Evolutionary conservation across 805 yeast species (phyloP), one percentile per base, ranked within the genome.

Genomic region (Ogataea zsoltii): DNA sequence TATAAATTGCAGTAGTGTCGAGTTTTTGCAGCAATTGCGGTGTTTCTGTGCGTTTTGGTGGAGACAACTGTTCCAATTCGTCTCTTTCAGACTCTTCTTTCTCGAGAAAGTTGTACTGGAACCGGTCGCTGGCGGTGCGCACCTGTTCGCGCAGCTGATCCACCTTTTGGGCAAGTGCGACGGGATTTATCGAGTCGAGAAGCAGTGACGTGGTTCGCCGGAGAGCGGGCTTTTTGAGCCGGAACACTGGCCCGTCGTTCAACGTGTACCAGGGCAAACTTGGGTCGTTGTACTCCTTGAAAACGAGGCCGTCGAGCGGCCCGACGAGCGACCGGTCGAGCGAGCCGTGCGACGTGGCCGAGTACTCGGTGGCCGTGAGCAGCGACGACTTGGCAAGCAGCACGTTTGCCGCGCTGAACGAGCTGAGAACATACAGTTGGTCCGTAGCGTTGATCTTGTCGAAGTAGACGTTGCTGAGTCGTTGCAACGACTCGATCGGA

Each of bases 241-340:
- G 50, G 33, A 49, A 60, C 19, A 61, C 51, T 6, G 51, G 46
- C 3, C 53, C 54, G 25, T 49, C 53, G 12, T 37, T 49, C 6
- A 40, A 33, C 11, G 54, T 48, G 53, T 61, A 63, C 68, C 69
- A 65, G 3, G 69, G 69, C 30, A 63, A 41, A 7, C 60, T 48
- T 4, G 53, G 37, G 48, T 62, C 67, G 25, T 37, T 43, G 34
- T 49, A 55, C 19, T 38, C 50, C 29, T 51, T 53, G 36, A 38
- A 47, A 28, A 49, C 23, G 15, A 45, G 40, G 3, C 33, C 21
- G 13, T 35, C 19, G 23, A 11, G 29, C n/a, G 32, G 23, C n/a
- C 34, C 38, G 40, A 48, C 37, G 14, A 44, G 38, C 4, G 37
- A 41, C 28, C n/a, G 51, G 43, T 44, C 54, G 5, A 47, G 36